phyloP scores from a whole-genome alignment of 495 filamentous ascomycete species.

The Daldinia grandis region DNA sequence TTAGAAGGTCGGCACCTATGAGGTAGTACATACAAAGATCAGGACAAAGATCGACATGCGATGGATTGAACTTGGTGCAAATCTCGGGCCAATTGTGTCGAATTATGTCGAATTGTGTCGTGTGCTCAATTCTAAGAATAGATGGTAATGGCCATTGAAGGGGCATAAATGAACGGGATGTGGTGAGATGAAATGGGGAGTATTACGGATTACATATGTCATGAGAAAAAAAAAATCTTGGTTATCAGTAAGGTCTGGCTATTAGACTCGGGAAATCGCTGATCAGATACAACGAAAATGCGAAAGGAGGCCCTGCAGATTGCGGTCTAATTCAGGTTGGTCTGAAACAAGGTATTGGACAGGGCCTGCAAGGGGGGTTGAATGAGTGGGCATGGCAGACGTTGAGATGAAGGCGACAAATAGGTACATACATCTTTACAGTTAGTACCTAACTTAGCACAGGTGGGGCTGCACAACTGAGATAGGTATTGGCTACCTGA shows the following conservation, averaged over 20 bases:
- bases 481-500: conserved; percentile 17
- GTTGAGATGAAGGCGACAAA: background rate
- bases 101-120: conserved; percentile 22
- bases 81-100: conserved; percentile 34
- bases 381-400: background rate
- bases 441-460: background rate
- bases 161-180: conserved; percentile 7
- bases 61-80: conserved; percentile 23
- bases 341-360: conserved; percentile 37
- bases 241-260: conserved; percentile 6
- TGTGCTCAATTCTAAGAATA: conserved; percentile 26
- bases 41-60: conserved; percentile 22
- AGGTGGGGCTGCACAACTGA: background rate
- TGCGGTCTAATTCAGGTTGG: conserved; percentile 39
- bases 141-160: background rate
- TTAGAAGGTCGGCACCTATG: conserved; percentile 9
- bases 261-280: conserved; percentile 20
- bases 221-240: conserved; percentile 19
- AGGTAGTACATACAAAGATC: too few relatives aligned
- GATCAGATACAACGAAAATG: conserved; percentile 35
- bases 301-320: conserved; percentile 40
- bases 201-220: conserved; percentile 1
- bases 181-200: conserved; percentile 14
- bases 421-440: too few relatives aligned
- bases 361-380: background rate